phyloP scores from a whole-genome alignment of 495 filamentous ascomycete genomes.

The Neurospora pannonica region DNA sequence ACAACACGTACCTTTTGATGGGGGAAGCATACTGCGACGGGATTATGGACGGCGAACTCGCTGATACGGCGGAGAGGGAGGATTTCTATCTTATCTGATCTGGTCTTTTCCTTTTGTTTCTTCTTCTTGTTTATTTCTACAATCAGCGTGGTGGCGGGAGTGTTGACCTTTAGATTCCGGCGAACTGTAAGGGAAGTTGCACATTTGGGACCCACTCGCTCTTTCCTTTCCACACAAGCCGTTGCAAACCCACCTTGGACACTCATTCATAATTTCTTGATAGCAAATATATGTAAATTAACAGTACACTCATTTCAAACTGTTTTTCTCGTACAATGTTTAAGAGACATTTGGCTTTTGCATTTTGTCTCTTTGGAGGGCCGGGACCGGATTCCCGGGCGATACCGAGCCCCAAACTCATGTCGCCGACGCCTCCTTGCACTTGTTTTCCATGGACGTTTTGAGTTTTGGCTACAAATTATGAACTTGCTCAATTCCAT shows the following conservation, averaged over 20 bases:
- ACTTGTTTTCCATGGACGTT: background rate
- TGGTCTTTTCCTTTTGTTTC: background rate
- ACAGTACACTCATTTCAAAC: background rate
- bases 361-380: background rate
- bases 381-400: background rate
- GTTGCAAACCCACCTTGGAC: background rate
- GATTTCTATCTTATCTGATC: background rate
- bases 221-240: background rate
- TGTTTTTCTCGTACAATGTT: background rate
- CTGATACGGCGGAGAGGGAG: background rate
- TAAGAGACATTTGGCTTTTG: background rate
- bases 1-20: background rate
- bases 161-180: background rate
- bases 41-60: conserved; percentile 7
- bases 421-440: background rate
- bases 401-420: background rate
- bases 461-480: background rate
- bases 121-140: background rate
- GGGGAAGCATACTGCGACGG: conserved; percentile 11
- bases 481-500: background rate
- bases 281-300: background rate
- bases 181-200: background rate
- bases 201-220: background rate
- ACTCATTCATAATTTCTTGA: background rate
- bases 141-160: background rate